Evolutionary conservation across 306 rosid species (phyloP), one percentile per base, ranked within the genome.

Genomic region (Trifolium fragiferum): DNA sequence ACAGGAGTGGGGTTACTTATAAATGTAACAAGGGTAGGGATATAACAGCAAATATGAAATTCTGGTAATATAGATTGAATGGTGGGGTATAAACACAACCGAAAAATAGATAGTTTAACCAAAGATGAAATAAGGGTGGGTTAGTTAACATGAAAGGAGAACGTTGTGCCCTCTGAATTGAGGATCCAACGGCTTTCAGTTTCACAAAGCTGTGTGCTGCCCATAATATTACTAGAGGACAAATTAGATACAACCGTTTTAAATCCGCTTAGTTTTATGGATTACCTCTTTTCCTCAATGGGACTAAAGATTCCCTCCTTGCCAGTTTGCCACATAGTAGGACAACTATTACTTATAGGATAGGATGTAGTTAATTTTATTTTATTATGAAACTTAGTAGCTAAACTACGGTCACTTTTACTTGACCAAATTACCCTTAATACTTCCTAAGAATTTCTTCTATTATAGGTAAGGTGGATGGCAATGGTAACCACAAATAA

Each of bases 151-250:
- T 1, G 57, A 33, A 33, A 9, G 23, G 60, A 27, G 59, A 68
- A 25, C 7, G 27, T 66, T 44, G 59, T 41, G 83, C 73, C 57
- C 69, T 76, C 72, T 0, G 85, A 70, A 76, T 75, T 54, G 44
- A 43, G 25, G 25, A 68, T 83, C 83, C 77, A 81, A 82, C 88
- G 84, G 86, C 87, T 74, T 84, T 74, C 47, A 44, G 61, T 30
- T 38, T 5, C 6, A 27, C 73, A 75, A 88, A 85, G 84, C 93
- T 73, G 85, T 86, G 91, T 86, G 86, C 86, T 46, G 60, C 60
- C 60, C 44, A 47, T 68, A 67, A 61, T 73, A n/a, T 53, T 16
- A 30, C 14, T 19, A 76, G 41, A 74, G 15, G 83, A 78, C 80
- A 78, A 4, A 63, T 38, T 4, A 25, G 20, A 51, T 46, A 41